Evolutionary conservation across 495 filamentous ascomycete genomes (phyloP).

Genomic region (Copromyces sp.): DNA sequence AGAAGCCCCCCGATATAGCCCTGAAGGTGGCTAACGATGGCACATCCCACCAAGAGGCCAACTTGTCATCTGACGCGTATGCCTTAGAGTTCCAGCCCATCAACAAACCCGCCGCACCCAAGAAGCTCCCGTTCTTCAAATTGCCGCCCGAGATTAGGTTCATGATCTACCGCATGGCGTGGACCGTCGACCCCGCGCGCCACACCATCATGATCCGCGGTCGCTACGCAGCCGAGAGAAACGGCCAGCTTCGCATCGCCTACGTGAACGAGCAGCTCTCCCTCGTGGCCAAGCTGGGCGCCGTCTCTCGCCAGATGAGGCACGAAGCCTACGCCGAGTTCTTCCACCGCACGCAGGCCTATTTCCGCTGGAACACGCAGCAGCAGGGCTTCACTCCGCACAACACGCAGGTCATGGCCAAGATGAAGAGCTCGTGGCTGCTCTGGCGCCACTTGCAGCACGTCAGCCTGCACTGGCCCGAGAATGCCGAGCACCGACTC

Average conservation of each 20-base stretch:
- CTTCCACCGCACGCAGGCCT: background rate
- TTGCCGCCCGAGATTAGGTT: background rate
- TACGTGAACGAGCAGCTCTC: background rate
- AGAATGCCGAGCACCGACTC: background rate
- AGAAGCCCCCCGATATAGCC: background rate
- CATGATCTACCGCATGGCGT: background rate
- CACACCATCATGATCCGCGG: background rate
- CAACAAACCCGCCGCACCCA: background rate
- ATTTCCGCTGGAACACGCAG: background rate
- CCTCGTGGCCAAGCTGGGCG: background rate
- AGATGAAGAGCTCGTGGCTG: background rate
- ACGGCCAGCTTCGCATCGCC: background rate
- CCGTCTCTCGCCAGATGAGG: background rate
- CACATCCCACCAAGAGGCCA: too few species aligned
- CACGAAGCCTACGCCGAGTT: background rate
- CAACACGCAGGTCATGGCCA: background rate
- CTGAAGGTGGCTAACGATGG: background rate
- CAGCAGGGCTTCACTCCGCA: background rate
- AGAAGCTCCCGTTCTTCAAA: background rate
- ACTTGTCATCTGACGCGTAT: too few species aligned
- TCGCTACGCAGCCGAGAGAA: background rate
- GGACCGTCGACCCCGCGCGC: background rate
- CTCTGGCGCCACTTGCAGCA: background rate
- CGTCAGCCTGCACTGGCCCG: background rate
- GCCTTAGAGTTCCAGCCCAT: too few species aligned